Base-by-base conservation (phyloP, 2,329 filamentous ascomycete genomes). In the Beauveria bassiana region DNA sequence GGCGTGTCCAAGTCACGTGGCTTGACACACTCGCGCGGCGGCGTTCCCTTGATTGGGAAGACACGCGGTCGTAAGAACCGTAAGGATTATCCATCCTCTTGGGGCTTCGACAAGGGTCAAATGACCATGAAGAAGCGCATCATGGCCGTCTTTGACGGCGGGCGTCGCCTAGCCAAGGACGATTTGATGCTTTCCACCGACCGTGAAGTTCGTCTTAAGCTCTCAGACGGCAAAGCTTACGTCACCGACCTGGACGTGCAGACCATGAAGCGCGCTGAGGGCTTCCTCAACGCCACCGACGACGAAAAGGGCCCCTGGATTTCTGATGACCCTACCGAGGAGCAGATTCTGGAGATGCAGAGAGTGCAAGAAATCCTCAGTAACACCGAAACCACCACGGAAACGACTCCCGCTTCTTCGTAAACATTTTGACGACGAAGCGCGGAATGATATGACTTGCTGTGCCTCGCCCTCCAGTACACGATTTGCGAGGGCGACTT, bases 51-150 rank as follows among this genome's bases (percentile, higher is more conserved):
- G 24, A 73, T 77, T 66, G 80, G 76, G 67, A 84, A 82, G 74
- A 77, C 79, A 42, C 85, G 85, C 69, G 86, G 90, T 61, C 90
- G 91, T 76, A 96, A 96, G 81, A 93, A 91, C 80, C 86, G 92
- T 66, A 93, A 92, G 73, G 91, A 96, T 73, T 98, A 96, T 73
- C 95, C 95, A 14, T 86, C 90, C 0, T 93, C 90, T 1, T 99
- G 95, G 95, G 93, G 95, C 58, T 95, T 93, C 69, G 85, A 93
- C 65, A 87, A 90, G 70, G 89, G 91, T 69, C 92, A 95, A 79
- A 96, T 98, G 91, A 96, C 90, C 71, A 96, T 96, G 86, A 97
- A 96, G 85, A 97, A 97, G 84, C 90, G 95, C 31, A 91, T 97
- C 61, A 81, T 98, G 69, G 91, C 91, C 65, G 90, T 96, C 22